Base-by-base conservation (phyloP, 1,284 basidiomycete genomes). In the Pseudozyma tsukubaensis region DNA sequence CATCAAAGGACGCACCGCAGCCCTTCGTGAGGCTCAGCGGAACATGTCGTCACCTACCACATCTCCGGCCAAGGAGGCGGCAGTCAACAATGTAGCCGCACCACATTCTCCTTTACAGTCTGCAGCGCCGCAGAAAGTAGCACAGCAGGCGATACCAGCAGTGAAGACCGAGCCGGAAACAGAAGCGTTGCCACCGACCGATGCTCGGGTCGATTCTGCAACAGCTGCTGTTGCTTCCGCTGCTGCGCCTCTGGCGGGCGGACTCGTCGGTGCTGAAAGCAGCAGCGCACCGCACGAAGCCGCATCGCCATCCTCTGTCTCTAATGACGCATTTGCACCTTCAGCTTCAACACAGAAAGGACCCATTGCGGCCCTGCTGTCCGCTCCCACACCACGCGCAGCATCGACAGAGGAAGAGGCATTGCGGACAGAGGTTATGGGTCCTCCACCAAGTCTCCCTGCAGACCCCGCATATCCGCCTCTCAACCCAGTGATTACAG, bases 351-450 rank as follows among this genome's bases (percentile, higher is more conserved):
- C 50, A n/a, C 54, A 57, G 16, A 35, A 50, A 13, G 16, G 40
- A 43, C 43, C 36, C 10, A 44, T 69, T 19, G 48, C 65, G 35
- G 59, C 72, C 24, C 24, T 29, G 18, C 39, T 63, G 3, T 21
- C 51, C 12, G 21, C 16, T n/a, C 10, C 52, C 9, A 21, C 6
- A 39, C n/a, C 36, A 19, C 36, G 16, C 24, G 19, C 19, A 34
- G n/a, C 3, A 14, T 10, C 49, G 43, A n/a, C 39, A 13, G 61
- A 52, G 5, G 52, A 42, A 12, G 63, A 74, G 11, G 44, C 37
- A 4, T 44, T 75, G 32, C 63, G 68, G 14, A 77, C 75, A 48
- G 75, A 77, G 37, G 59, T 77, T 24, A 70, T 77, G 58, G 75
- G 75, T 11, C 75, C 75, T n/a, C 75, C 75, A 5, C 71, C 75